Base-by-base conservation (phyloP, 345 rosid genomes). In the Aegle marmelos region DNA sequence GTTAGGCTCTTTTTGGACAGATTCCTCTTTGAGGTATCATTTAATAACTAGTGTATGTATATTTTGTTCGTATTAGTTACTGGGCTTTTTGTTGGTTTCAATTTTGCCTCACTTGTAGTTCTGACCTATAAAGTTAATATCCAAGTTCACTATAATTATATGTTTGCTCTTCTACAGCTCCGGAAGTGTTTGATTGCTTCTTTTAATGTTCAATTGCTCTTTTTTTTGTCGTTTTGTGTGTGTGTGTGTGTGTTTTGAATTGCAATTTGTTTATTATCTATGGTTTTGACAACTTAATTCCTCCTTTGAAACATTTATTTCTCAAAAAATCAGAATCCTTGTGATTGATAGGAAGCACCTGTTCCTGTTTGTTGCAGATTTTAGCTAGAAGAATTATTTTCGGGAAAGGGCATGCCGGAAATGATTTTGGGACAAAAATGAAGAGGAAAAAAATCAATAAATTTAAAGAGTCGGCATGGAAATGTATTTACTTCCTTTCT, bases 391-490 rank as follows among this genome's bases (percentile, higher is more conserved):
- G 84, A 57, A 68, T 90, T 83, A 84, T 93, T 45, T 89, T 91
- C 75, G 94, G 95, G 33, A 86, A 84, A 74, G 80, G 75, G 28
- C 79, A 84, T 72, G 83, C 39, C 33, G 41, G 69, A 33, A 53
- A 68, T 76, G 88, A 88, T 77, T 68, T 83, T 68, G 85, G 76
- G 48, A 76, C 72, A 25, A 75, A 39, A 27, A 87, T 85, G 75
- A 86, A 76, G 72, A 82, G 83, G 86, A 88, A 93, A 81, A 92
- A 87, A 77, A 82, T 91, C 76, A 77, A 80, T 27, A 95, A 93
- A 79, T 95, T 95, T 80, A 92, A 93, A 81, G 99, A 95, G 80
- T 91, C 99, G 0, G 97, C 96, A 2, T 95, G 98, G 99, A 95
- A 95, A 86, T 93, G 91, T 81, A 76, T 91, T 30, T 93, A 92